Evolutionary conservation across 2,329 filamentous ascomycete genomes (phyloP), one percentile per base, ranked within the genome.

Genomic region (Chrysoporthe deuterocubensis): DNA sequence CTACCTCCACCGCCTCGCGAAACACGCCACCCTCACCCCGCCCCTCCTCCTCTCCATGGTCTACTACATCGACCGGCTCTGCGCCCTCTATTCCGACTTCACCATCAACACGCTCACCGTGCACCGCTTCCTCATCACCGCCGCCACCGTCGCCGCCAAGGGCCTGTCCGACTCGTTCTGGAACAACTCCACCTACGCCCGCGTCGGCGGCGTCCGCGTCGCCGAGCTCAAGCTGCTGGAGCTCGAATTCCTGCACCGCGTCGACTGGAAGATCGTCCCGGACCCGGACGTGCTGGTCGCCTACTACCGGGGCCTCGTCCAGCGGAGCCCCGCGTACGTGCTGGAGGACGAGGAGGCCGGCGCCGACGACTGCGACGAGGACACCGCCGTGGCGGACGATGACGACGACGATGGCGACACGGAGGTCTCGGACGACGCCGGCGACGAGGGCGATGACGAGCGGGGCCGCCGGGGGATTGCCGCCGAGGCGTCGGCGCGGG

Each of bases 21-120:
- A 94, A 68, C 96, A 99, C 77, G 96, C 96, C 37, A 97, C 95
- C 0, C 85, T 99, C 3, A 94, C 93, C 7, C 94, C 96, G 14
- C 95, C 96, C 0, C 91, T 99, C 62, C 85, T 99, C n/a, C 87
- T 99, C 46, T 96, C 94, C 73, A 98, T 99, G 93, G 96, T 99
- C 67, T 99, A 96, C 77, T 99, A 98, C 76, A 98, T 99, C 75
- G 96, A 99, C 80, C 90, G 94, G 43, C 86, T 99, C 32, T 99
- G 95, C 79, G 90, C 92, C 13, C 84, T 97, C 68, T 99, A 97
- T 77, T 92, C 93, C 3, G 92, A 95, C 59, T 99, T 99, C 78
- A 97, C 94, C 40, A 96, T 99, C 73, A 97, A 94, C 77, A 97
- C 93, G 59, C 84, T 99, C 26, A 99, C 96, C 0, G 95, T 99